Evolutionary conservation across 495 filamentous ascomycete species (phyloP).

Genomic region (Xylaria cubensis): DNA sequence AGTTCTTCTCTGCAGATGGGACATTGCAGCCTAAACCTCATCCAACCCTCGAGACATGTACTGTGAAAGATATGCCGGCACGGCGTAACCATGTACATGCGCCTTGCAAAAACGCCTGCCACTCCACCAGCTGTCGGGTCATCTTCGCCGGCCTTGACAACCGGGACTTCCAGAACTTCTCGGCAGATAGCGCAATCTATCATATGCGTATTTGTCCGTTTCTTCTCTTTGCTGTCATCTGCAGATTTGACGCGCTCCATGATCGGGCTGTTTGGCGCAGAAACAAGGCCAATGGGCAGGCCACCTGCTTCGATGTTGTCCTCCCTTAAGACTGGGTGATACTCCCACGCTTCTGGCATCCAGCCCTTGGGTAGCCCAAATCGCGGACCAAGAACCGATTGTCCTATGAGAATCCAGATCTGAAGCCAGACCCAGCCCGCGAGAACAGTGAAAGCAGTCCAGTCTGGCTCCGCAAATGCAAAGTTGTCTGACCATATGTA

Average conservation of each 20-base stretch:
- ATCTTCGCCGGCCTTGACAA: conserved; percentile 67
- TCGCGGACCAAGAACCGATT: conserved; percentile 85
- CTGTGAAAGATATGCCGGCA: conserved; percentile 97
- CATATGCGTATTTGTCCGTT: conserved; percentile 49
- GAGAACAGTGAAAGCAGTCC: conserved; percentile 64
- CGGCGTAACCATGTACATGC: conserved; percentile 95
- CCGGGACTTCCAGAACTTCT: conserved; percentile 86
- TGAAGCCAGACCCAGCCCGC: conserved; percentile 93
- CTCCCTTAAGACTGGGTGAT: conserved; percentile 89
- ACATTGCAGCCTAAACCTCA: conserved; percentile 89
- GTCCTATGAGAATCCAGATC: conserved; percentile 74
- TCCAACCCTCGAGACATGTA: conserved; percentile 93
- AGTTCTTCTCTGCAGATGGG: conserved; percentile 93
- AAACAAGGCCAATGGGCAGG: conserved; percentile 73
- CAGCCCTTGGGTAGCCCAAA: conserved; percentile 69
- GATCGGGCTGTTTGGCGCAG: conserved; percentile 45
- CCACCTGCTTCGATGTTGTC: conserved; percentile 78
- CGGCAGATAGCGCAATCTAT: conserved; percentile 96
- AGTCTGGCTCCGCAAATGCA: conserved; percentile 76
- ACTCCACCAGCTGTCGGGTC: conserved; percentile 61
- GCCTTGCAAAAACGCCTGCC: conserved; percentile 73
- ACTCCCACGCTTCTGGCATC: conserved; percentile 88
- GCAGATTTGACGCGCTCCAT: conserved; percentile 41
- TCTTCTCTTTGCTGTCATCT: conserved; percentile 39
- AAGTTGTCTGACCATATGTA: conserved; percentile 77